phyloP scores from a whole-genome alignment of 2,329 filamentous ascomycete genomes.

The Calonectria honghensis region DNA sequence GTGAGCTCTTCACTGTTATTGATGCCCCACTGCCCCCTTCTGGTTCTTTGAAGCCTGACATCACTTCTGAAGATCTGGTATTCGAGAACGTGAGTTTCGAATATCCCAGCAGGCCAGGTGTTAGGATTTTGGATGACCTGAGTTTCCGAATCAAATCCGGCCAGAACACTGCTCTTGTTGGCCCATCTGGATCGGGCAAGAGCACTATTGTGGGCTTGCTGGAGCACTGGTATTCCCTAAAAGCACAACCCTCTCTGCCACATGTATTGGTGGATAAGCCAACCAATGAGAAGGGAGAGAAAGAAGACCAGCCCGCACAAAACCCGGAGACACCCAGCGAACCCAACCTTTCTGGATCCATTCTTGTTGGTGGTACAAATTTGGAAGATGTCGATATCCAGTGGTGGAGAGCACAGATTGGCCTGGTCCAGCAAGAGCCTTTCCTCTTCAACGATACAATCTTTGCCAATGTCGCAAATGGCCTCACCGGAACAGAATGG shows the following conservation, averaged over 20 bases:
- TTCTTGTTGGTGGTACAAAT: slow-evolving; percentile 27
- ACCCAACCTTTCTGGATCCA: slow-evolving; percentile 24
- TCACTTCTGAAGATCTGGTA: slow-evolving; percentile 65
- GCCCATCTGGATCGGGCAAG: slow-evolving; percentile 81
- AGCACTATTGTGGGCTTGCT: slow-evolving; percentile 81
- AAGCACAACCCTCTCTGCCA: slow-evolving; percentile 41
- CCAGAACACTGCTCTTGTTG: slow-evolving; percentile 81
- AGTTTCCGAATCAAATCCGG: slow-evolving; percentile 73
- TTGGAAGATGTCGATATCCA: slow-evolving; percentile 47
- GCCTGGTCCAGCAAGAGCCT: slow-evolving; percentile 73
- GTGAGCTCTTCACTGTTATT: slow-evolving; percentile 56
- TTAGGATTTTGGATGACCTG: slow-evolving; percentile 64
- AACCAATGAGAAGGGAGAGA: neutral
- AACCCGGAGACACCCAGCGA: neutral
- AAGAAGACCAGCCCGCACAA: neutral
- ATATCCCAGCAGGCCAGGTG: slow-evolving; percentile 49
- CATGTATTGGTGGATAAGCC: slow-evolving; percentile 29
- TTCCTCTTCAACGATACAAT: slow-evolving; percentile 72
- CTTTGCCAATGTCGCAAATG: slow-evolving; percentile 68
- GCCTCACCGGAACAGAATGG: slow-evolving; percentile 62
- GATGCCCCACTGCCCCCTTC: slow-evolving; percentile 50
- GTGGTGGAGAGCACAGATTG: slow-evolving; percentile 51
- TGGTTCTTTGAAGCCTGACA: slow-evolving; percentile 51
- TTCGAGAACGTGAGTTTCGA: slow-evolving; percentile 58
- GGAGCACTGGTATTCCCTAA: slow-evolving; percentile 77